Percentiles rank a stretch among this genome's conserved stretches.
These are phyloP conservation scores for Mucor velutinosus DNA, from an alignment of 371 early-diverging fungal species.

Conservation along the genomic window DNA sequence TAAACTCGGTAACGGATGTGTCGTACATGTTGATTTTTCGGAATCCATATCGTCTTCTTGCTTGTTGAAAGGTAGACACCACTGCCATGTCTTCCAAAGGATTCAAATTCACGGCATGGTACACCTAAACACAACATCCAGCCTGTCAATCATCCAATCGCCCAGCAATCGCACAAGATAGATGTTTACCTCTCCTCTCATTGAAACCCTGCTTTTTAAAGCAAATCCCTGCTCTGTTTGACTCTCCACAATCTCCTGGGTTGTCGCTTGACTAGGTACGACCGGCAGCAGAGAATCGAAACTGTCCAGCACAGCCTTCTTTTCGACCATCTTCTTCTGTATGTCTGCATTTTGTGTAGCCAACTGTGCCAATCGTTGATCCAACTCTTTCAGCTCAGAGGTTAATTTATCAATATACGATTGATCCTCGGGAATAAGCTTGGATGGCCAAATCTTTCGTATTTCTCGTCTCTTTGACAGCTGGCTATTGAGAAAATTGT, in stretches of 20 bases:
- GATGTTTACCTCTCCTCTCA: conserved; percentile 2
- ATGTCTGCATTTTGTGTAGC: conserved; percentile 1
- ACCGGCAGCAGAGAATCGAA: background rate
- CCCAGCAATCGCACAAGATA: too few species aligned
- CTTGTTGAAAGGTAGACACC: conserved; percentile 4
- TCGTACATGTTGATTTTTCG: conserved; percentile 25
- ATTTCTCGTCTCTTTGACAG: conserved; percentile 1
- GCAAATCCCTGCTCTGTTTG: background rate
- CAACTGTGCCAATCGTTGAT: background rate
- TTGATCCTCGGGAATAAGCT: conserved; percentile 7
- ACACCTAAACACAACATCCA: background rate
- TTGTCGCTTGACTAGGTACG: too few species aligned
- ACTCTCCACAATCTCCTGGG: background rate
- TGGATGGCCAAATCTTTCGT: conserved; percentile 24
- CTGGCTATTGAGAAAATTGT: background rate
- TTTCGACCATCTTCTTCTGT: background rate
- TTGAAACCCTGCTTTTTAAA: background rate
- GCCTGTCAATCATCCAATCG: background rate
- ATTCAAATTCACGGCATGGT: conserved; percentile 10
- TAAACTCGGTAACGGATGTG: conserved; percentile 18
- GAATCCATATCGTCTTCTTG: conserved; percentile 11
- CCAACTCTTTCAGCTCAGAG: conserved; percentile 1
- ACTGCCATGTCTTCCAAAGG: conserved; percentile 7
- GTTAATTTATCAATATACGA: background rate
- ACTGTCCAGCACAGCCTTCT: background rate